A percentile compares a stretch with the other conserved stretches of the same genome.
phyloP scores from a whole-genome alignment of 1,139 yeast species.

The Debaryomyces sp. region DNA sequence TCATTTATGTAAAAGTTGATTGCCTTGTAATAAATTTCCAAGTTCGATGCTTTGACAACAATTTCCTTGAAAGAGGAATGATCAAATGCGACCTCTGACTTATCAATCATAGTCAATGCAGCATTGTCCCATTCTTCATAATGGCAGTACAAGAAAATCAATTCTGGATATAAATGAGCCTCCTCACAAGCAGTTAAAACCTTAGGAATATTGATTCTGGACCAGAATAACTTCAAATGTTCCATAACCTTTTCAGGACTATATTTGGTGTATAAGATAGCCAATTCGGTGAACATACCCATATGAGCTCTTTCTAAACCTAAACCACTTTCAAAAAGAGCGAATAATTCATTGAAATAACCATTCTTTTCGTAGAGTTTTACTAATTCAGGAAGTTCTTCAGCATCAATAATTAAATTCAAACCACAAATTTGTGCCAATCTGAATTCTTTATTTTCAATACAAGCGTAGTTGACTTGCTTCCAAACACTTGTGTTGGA shows the following conservation, averaged over 20 bases:
- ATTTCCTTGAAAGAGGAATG: constrained; percentile 93
- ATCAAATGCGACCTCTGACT: constrained; percentile 90
- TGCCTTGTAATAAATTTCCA: constrained; percentile 97
- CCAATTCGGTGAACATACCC: constrained; percentile 99
- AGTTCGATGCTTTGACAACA: constrained; percentile 90
- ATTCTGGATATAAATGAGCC: constrained; percentile 95
- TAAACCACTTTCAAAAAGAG: constrained; percentile 92
- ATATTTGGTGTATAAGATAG: constrained; percentile 87
- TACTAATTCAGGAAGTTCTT: constrained; percentile 90
- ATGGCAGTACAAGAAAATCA: constrained; percentile 94
- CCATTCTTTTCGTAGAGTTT: constrained; percentile 87
- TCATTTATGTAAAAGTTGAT: constrained; percentile 90
- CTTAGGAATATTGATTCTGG: constrained; percentile 96
- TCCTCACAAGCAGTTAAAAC: constrained; percentile 91
- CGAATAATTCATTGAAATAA: constrained; percentile 86
- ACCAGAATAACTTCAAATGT: constrained; percentile 96
- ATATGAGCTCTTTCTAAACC: constrained; percentile 98
- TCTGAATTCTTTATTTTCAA: constrained; percentile 92
- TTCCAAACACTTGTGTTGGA: constrained; percentile 95
- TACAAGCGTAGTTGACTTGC: constrained; percentile 95
- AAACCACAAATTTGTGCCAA: constrained; percentile 98
- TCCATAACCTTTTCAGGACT: constrained; percentile 92
- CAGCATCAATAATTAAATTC: constrained; percentile 95
- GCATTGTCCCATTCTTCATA: constrained; percentile 99
- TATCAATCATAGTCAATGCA: constrained; percentile 96